These are phyloP conservation scores for Lichtheimia corymbifera DNA, from an alignment of 371 early-diverging fungal species.

Conservation along the genomic window DNA sequence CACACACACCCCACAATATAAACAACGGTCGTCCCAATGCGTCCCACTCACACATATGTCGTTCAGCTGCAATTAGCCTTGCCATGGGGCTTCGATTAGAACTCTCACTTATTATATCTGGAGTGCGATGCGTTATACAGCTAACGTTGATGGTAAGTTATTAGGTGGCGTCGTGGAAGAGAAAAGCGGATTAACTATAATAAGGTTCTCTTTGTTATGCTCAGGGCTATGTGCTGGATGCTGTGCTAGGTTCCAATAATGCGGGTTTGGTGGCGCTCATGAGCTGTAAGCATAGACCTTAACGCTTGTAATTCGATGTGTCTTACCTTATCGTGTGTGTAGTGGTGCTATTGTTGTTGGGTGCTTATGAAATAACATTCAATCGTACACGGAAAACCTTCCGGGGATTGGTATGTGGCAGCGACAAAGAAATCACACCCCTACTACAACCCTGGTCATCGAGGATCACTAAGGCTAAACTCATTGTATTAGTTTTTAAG, in stretches of 20 bases:
- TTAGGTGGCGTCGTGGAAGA: background rate
- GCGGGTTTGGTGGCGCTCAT: constrained; percentile 34
- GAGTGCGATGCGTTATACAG: constrained; percentile 47
- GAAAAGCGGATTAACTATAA: background rate
- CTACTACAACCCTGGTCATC: constrained; percentile 1
- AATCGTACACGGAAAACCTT: constrained; percentile 46
- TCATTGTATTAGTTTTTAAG: constrained; percentile 39
- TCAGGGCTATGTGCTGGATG: constrained; percentile 46
- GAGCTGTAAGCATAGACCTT: constrained; percentile 26
- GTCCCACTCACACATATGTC: background rate
- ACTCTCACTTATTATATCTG: constrained; percentile 36
- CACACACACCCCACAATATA: background rate
- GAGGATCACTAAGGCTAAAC: background rate
- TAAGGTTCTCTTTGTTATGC: background rate
- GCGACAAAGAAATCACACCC: background rate
- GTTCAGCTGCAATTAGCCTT: constrained; percentile 33
- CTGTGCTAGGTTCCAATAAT: constrained; percentile 38
- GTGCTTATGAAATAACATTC: constrained; percentile 44
- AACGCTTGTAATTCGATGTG: background rate
- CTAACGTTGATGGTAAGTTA: constrained; percentile 42
- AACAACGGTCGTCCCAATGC: background rate
- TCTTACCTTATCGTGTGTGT: constrained; percentile 3
- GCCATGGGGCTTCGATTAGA: constrained; percentile 40
- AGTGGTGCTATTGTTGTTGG: constrained; percentile 41
- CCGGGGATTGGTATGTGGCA: constrained; percentile 34